These are phyloP conservation scores for Coprinopsis strossmayeri DNA, from an alignment of 768 basidiomycete genomes.

Conservation along the genomic window DNA sequence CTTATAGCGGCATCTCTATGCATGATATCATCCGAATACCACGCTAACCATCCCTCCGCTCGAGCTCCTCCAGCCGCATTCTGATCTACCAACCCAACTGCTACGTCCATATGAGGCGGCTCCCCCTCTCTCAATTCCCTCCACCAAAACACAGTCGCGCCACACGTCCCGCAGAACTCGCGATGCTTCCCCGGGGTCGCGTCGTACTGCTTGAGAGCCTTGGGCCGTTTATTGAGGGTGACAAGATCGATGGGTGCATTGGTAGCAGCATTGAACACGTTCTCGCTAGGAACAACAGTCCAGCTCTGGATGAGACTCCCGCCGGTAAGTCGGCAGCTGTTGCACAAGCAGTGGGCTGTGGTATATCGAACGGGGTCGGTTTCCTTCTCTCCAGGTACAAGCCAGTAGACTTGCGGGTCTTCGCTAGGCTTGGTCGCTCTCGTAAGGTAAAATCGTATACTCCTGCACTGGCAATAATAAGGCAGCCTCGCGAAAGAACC, in stretches of 20 bases:
- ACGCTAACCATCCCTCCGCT: conserved; percentile 7
- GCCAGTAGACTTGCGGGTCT: conserved; percentile 21
- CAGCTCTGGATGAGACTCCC: conserved; percentile 22
- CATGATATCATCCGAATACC: neutral
- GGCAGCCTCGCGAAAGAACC: conserved; percentile 4
- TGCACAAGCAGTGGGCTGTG: conserved; percentile 22
- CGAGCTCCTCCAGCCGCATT: conserved; percentile 7
- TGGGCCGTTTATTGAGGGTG: conserved; percentile 4
- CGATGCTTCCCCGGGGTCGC: conserved; percentile 12
- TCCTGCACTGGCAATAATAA: conserved; percentile 15
- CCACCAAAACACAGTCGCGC: conserved; percentile 17
- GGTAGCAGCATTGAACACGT: conserved; percentile 15
- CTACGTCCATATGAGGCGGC: conserved; percentile 3
- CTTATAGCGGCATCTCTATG: conserved; percentile 3
- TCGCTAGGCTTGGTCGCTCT: conserved; percentile 10
- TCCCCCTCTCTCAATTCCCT: conserved; percentile 5
- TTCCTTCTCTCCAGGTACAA: conserved; percentile 13
- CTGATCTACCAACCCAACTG: conserved; percentile 5
- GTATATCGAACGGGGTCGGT: conserved; percentile 18
- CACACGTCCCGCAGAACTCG: conserved; percentile 16
- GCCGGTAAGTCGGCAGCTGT: conserved; percentile 18
- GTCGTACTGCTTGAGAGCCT: conserved; percentile 14
- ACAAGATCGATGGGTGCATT: conserved; percentile 12
- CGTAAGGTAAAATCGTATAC: conserved; percentile 10
- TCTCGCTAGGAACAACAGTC: conserved; percentile 17